Conservation (phyloP, 2,329 filamentous ascomycete genomes). For the Phaeophleospora eucalypticola region DNA sequence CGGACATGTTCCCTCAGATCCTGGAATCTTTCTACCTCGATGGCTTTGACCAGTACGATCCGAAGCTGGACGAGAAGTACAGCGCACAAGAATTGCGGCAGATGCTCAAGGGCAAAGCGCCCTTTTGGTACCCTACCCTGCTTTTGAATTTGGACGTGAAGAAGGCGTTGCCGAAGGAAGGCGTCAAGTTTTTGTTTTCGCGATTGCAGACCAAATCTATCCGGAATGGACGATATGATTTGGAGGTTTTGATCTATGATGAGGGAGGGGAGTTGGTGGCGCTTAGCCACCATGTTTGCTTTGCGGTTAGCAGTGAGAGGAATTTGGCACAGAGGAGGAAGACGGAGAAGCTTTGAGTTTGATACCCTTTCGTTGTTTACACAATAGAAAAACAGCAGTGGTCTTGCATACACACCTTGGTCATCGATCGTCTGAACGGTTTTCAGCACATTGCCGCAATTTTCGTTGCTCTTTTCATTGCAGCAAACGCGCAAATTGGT, state of each 20-base stretch:
- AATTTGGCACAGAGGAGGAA: conserved; percentile 55
- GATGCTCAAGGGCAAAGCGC: conserved; percentile 29
- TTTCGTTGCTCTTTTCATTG: too few relatives aligned
- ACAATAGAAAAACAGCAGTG: too few relatives aligned
- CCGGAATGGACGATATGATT: conserved; percentile 67
- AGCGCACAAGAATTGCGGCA: conserved; percentile 23
- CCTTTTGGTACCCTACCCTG: conserved; percentile 73
- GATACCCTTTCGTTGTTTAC: too few relatives aligned
- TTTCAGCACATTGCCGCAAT: too few relatives aligned
- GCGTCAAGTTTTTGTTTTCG: conserved; percentile 68
- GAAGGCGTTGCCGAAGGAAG: conserved; percentile 62
- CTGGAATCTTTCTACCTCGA: conserved; percentile 47
- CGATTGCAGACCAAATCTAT: conserved; percentile 63
- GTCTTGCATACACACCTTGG: too few relatives aligned
- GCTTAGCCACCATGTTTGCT: conserved; percentile 62
- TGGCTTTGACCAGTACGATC: conserved; percentile 34
- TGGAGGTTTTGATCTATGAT: conserved; percentile 67
- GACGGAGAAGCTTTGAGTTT: conserved; percentile 23
- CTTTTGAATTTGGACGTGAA: conserved; percentile 74
- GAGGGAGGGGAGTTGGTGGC: conserved; percentile 61
- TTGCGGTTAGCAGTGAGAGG: conserved; percentile 60
- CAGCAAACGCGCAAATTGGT: too few relatives aligned
- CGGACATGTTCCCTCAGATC: conserved; percentile 66
- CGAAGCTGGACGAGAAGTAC: conserved; percentile 19
- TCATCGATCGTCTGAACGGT: too few relatives aligned